A percentile compares a stretch with the other conserved stretches of the same genome.
These are phyloP conservation scores for Sarocladiaceae sp. DNA, from an alignment of 2,329 filamentous ascomycete genomes.

Conservation along the genomic window DNA sequence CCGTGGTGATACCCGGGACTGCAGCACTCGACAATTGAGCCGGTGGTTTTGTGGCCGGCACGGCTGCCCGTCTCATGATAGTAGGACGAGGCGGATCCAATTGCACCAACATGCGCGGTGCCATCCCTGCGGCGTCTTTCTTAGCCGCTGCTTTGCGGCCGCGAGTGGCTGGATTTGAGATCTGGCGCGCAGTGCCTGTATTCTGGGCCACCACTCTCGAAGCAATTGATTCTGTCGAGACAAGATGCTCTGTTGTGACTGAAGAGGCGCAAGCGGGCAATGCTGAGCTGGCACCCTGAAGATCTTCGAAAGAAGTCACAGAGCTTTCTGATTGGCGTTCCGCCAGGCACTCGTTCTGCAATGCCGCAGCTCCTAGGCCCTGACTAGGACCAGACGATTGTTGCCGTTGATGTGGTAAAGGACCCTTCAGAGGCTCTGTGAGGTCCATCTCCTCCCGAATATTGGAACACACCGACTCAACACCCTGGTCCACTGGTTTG, in stretches of 20 bases:
- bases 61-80: conserved; percentile 8
- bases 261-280: background rate
- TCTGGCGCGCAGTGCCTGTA: background rate
- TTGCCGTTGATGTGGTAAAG: too few species aligned
- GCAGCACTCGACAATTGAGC: background rate
- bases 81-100: conserved; percentile 21
- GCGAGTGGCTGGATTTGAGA: conserved; percentile 46
- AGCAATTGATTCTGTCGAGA: background rate
- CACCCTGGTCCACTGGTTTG: too few species aligned
- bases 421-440: too few species aligned
- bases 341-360: too few species aligned
- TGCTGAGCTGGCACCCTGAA: too few species aligned
- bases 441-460: too few species aligned
- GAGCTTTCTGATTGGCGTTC: too few species aligned
- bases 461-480: too few species aligned
- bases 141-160: conserved; percentile 49
- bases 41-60: background rate
- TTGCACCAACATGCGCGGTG: conserved; percentile 38
- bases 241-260: background rate
- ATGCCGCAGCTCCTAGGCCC: too few species aligned
- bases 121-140: conserved; percentile 45
- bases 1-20: conserved; percentile 39
- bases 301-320: too few species aligned
- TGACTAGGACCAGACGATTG: too few species aligned
- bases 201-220: conserved; percentile 12